phyloP scores from a whole-genome alignment of 1,139 yeast genomes.

The Geotrichum restrictum region DNA sequence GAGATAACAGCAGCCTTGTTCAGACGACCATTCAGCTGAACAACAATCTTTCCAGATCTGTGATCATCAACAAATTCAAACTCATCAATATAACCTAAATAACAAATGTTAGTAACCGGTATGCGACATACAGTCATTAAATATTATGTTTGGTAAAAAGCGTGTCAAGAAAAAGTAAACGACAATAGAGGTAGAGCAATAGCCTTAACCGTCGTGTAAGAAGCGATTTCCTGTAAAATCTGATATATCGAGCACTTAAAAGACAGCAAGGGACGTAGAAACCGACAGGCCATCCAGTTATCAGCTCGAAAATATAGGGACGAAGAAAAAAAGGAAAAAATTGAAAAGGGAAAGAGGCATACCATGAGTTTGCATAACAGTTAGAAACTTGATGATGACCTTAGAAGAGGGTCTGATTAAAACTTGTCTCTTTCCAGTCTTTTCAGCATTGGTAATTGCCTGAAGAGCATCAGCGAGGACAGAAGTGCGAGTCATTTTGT shows the following conservation, averaged over 20 bases:
- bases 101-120: slow-evolving; percentile 32
- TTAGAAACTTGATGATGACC: slow-evolving; percentile 93
- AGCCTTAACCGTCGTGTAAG: slow-evolving; percentile 63
- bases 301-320: slow-evolving; percentile 46
- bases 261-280: slow-evolving; percentile 87
- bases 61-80: slow-evolving; percentile 98
- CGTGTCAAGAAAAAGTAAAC: slow-evolving; percentile 78
- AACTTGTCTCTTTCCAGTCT: slow-evolving; percentile 99
- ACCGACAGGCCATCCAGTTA: slow-evolving; percentile 97
- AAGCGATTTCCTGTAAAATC: slow-evolving; percentile 47
- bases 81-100: slow-evolving; percentile 89
- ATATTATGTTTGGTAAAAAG: slow-evolving; percentile 17
- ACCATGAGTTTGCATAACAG: slow-evolving; percentile 97
- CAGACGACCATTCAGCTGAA: slow-evolving; percentile 94
- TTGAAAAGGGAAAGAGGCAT: slow-evolving; percentile 36
- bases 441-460: slow-evolving; percentile 98
- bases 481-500: slow-evolving; percentile 92
- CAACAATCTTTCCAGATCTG: slow-evolving; percentile 97
- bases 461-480: slow-evolving; percentile 99
- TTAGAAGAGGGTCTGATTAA: slow-evolving; percentile 97
- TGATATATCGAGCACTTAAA: slow-evolving; percentile 91
- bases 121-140: slow-evolving; percentile 5
- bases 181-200: slow-evolving; percentile 41
- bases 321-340: slow-evolving; percentile 4
- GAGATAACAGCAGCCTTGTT: slow-evolving; percentile 98